phyloP scores from a whole-genome alignment of 106 monocot genomes.

The Cymbidium sinense region DNA sequence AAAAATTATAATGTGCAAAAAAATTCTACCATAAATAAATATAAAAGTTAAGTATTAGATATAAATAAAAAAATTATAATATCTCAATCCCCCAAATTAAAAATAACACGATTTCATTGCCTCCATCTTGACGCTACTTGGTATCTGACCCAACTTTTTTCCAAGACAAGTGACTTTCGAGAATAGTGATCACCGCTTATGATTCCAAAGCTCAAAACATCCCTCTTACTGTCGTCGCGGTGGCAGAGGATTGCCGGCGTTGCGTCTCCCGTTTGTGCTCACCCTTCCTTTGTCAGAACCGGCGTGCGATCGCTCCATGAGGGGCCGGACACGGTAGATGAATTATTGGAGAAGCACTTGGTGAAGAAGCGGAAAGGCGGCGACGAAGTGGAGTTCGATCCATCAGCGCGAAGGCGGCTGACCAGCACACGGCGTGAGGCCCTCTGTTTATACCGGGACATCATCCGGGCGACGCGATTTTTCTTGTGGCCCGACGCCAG shows the following conservation, averaged over 20 bases:
- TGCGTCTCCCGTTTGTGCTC: not conserved
- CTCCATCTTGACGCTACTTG: too few relatives aligned
- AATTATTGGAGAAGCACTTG: slow-evolving; percentile 83
- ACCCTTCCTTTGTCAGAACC: not conserved
- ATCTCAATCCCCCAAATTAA: too few relatives aligned
- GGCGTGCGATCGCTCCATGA: slow-evolving; percentile 52
- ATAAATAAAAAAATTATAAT: too few relatives aligned
- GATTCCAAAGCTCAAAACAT: not conserved
- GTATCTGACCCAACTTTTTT: too few relatives aligned
- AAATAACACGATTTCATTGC: too few relatives aligned
- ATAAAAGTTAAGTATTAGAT: too few relatives aligned
- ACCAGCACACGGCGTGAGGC: slow-evolving; percentile 78
- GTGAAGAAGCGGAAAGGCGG: slow-evolving; percentile 15
- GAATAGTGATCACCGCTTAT: not conserved
- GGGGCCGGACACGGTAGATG: slow-evolving; percentile 92
- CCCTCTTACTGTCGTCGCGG: not conserved
- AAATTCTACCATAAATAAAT: too few relatives aligned
- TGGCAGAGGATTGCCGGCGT: not conserved
- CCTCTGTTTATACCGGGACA: slow-evolving; percentile 88
- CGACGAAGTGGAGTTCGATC: slow-evolving; percentile 43
- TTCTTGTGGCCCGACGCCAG: slow-evolving; percentile 80
- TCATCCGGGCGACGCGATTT: slow-evolving; percentile 74
- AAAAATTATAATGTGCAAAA: too few relatives aligned
- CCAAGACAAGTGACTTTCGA: too few relatives aligned
- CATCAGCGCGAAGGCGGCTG: slow-evolving; percentile 39